Conservation (phyloP, 805 yeast genomes). For the Kregervanrija fluxuum region DNA sequence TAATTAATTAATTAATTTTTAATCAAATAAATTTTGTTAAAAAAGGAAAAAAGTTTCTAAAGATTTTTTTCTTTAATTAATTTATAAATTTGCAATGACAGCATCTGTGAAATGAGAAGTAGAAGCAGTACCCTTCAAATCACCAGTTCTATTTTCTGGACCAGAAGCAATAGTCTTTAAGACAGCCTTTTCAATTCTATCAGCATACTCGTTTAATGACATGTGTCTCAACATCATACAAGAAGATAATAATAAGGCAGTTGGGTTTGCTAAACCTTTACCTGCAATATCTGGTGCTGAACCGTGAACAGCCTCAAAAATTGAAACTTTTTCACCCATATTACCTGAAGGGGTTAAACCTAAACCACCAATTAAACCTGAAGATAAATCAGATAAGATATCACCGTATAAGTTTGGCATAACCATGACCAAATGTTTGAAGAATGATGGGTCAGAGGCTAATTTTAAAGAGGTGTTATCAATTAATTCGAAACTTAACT, state of each 20-base stretch:
- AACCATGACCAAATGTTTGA: slow-evolving; percentile 82
- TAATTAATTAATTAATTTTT: too few species aligned
- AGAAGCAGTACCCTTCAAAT: slow-evolving; percentile 86
- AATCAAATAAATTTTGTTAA: too few species aligned
- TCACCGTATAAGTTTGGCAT: slow-evolving; percentile 99
- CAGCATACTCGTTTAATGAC: slow-evolving; percentile 79
- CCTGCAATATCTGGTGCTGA: slow-evolving; percentile 99
- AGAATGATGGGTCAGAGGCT: slow-evolving; percentile 82
- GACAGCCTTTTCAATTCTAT: slow-evolving; percentile 82
- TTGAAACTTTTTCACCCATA: slow-evolving; percentile 97
- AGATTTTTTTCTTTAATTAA: background rate
- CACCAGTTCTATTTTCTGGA: slow-evolving; percentile 92
- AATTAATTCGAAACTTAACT: slow-evolving; percentile 77
- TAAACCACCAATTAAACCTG: slow-evolving; percentile 97
- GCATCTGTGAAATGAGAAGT: slow-evolving; percentile 87
- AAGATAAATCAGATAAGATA: slow-evolving; percentile 94
- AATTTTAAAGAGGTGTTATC: slow-evolving; percentile 92
- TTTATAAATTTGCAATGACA: slow-evolving; percentile 70
- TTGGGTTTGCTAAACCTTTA: slow-evolving; percentile 97
- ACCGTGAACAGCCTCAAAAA: slow-evolving; percentile 99
- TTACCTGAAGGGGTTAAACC: slow-evolving; percentile 99
- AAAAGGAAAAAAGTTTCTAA: too few species aligned
- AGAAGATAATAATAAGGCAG: slow-evolving; percentile 90
- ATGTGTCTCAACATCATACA: slow-evolving; percentile 99
- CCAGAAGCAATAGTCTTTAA: slow-evolving; percentile 89